phyloP scores from a whole-genome alignment of 495 filamentous ascomycete species.

The Annulohypoxylon maeteangense region DNA sequence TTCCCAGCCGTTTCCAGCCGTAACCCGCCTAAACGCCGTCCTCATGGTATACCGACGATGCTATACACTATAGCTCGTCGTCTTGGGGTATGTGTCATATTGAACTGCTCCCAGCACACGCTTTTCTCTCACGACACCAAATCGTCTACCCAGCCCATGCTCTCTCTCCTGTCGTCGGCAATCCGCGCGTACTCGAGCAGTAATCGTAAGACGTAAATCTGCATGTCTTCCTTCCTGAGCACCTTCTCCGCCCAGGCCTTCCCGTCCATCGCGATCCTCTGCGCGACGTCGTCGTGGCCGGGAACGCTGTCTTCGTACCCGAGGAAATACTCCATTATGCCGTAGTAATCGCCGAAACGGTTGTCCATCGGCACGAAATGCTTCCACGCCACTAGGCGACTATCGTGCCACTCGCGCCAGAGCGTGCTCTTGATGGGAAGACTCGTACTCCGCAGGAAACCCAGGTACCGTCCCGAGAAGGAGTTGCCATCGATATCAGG shows the following conservation, averaged over 20 bases:
- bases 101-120: neutral
- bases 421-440: constrained; percentile 78
- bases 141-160: constrained; percentile 71
- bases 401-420: constrained; percentile 81
- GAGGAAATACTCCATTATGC: constrained; percentile 82
- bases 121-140: constrained; percentile 40
- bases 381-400: constrained; percentile 73
- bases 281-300: constrained; percentile 67
- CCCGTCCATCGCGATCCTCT: constrained; percentile 70
- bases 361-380: constrained; percentile 91
- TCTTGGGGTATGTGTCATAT: constrained; percentile 30
- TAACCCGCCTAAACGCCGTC: constrained; percentile 42
- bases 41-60: constrained; percentile 41
- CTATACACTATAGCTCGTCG: constrained; percentile 36
- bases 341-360: constrained; percentile 77
- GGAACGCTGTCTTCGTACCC: constrained; percentile 59
- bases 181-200: constrained; percentile 78
- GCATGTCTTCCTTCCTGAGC: constrained; percentile 76
- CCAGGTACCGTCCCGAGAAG: constrained; percentile 76
- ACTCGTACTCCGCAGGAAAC: constrained; percentile 71
- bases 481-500: constrained; percentile 79
- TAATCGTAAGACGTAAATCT: constrained; percentile 74
- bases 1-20: constrained; percentile 37
- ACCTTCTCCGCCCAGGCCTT: constrained; percentile 75
- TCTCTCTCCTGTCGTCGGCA: constrained; percentile 71